Percentiles rank a stretch among this genome's conserved stretches.
phyloP scores from a whole-genome alignment of 768 basidiomycete genomes.

The Jaapia argillacea region DNA sequence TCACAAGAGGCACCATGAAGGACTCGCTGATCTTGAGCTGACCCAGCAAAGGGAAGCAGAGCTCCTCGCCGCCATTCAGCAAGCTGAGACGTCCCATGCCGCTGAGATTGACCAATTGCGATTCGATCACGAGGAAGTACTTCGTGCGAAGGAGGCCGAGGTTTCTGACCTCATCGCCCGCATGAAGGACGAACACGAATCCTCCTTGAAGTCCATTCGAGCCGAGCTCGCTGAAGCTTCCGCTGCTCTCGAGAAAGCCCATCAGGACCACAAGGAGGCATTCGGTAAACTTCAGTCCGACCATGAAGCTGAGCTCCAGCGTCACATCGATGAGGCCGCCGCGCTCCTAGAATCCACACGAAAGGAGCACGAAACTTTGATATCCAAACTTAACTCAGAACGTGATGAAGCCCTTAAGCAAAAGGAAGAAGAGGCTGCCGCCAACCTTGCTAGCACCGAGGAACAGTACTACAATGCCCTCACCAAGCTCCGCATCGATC shows the following conservation, averaged over 20 bases:
- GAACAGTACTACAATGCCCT: slow-evolving; percentile 78
- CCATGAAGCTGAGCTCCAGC: slow-evolving; percentile 31
- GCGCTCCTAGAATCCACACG: slow-evolving; percentile 34
- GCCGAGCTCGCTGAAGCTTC: slow-evolving; percentile 21
- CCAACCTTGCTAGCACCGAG: slow-evolving; percentile 55
- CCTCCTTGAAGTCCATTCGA: slow-evolving; percentile 20
- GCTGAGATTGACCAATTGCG: slow-evolving; percentile 37
- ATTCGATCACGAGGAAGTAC: slow-evolving; percentile 31
- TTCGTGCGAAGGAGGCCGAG: slow-evolving; percentile 32
- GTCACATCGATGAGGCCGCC: slow-evolving; percentile 45
- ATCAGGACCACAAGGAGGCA: slow-evolving; percentile 47
- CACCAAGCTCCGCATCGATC: slow-evolving; percentile 66
- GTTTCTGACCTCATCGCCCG: slow-evolving; percentile 30
- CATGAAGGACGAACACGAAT: slow-evolving; percentile 41
- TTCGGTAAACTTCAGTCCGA: slow-evolving; percentile 42
- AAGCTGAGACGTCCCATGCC: slow-evolving; percentile 39
- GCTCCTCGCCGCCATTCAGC: slow-evolving; percentile 38
- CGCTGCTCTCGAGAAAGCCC: slow-evolving; percentile 21
- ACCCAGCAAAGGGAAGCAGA: slow-evolving; percentile 47
- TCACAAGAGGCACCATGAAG: slow-evolving; percentile 47
- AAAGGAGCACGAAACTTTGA: slow-evolving; percentile 42
- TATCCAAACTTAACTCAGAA: slow-evolving; percentile 38
- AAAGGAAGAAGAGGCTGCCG: slow-evolving; percentile 49
- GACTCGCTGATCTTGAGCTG: slow-evolving; percentile 41
- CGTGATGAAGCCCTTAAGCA: slow-evolving; percentile 48